Conservation (phyloP, 2,329 filamentous ascomycete species). For the Phyllosticta paracitricarpa region DNA sequence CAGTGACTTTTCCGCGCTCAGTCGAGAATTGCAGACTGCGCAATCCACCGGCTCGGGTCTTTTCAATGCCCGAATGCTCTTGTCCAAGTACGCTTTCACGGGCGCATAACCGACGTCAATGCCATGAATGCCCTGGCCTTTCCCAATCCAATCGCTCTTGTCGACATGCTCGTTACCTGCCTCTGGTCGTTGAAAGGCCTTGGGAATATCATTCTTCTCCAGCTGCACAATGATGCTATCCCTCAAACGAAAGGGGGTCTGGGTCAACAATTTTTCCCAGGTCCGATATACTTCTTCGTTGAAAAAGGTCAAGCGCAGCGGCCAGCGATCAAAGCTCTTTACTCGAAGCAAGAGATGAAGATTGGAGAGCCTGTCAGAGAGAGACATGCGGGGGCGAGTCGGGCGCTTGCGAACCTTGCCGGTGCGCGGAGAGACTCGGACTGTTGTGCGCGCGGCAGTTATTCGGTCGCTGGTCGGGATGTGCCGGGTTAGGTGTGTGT, state of each 20-base stretch:
- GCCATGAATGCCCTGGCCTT: slow-evolving; percentile 27
- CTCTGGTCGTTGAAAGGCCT: not conserved
- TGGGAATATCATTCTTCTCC: slow-evolving; percentile 29
- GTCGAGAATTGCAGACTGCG: slow-evolving; percentile 36
- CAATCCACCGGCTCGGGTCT: slow-evolving; percentile 28
- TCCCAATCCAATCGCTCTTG: slow-evolving; percentile 13
- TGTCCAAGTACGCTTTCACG: slow-evolving; percentile 42
- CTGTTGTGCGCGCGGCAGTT: slow-evolving; percentile 12
- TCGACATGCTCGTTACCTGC: slow-evolving; percentile 12
- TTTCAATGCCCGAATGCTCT: slow-evolving; percentile 30
- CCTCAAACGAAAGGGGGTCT: slow-evolving; percentile 25
- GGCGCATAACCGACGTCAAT: slow-evolving; percentile 45
- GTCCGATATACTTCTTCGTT: slow-evolving; percentile 54
- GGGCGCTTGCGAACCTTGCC: slow-evolving; percentile 39
- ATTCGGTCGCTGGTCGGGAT: slow-evolving; percentile 39
- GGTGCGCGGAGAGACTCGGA: slow-evolving; percentile 26
- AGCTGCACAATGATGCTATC: slow-evolving; percentile 44
- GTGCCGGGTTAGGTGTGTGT: slow-evolving; percentile 71
- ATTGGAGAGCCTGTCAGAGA: slow-evolving; percentile 66
- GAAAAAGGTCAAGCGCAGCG: slow-evolving; percentile 73
- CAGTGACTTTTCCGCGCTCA: slow-evolving; percentile 31
- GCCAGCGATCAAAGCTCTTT: slow-evolving; percentile 73
- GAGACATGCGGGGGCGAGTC: slow-evolving; percentile 46
- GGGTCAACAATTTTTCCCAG: slow-evolving; percentile 47
- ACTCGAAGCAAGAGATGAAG: slow-evolving; percentile 71